Conservation (phyloP, 768 basidiomycete species). For the Leucocoprinus sp. region DNA sequence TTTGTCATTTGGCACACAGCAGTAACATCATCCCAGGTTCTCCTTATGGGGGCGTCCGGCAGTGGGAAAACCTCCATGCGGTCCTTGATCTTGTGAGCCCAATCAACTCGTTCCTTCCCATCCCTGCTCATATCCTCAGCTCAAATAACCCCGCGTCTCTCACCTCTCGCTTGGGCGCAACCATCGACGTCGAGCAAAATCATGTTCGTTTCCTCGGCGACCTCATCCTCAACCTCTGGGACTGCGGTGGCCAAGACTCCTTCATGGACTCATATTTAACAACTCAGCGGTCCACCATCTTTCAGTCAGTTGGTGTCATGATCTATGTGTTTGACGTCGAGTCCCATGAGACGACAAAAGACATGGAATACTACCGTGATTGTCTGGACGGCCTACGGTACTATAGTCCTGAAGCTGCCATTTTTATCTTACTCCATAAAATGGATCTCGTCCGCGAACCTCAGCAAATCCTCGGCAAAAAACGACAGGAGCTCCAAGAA, state of each 20-base stretch:
- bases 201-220: constrained; percentile 96
- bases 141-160: constrained; percentile 92
- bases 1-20: constrained; percentile 12
- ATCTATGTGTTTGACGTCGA: constrained; percentile 99
- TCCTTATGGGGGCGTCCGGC: constrained; percentile 96
- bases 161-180: constrained; percentile 87
- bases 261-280: constrained; percentile 98
- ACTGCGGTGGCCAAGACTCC: constrained; percentile 96
- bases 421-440: constrained; percentile 93
- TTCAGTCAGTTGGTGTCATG: constrained; percentile 92
- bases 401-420: constrained; percentile 72
- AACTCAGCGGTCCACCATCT: constrained; percentile 87
- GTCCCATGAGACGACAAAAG: constrained; percentile 73
- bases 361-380: constrained; percentile 86
- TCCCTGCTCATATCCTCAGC: constrained; percentile 30
- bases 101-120: constrained; percentile 7
- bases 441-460: constrained; percentile 87
- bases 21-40: constrained; percentile 50
- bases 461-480: constrained; percentile 54
- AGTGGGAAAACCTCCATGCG: constrained; percentile 98
- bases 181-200: constrained; percentile 96
- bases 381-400: constrained; percentile 78
- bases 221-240: constrained; percentile 94
- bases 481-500: constrained; percentile 63
- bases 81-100: constrained; percentile 91